These are phyloP conservation scores for Yarrowia deformans DNA, from an alignment of 805 yeast species.

Conservation along the genomic window DNA sequence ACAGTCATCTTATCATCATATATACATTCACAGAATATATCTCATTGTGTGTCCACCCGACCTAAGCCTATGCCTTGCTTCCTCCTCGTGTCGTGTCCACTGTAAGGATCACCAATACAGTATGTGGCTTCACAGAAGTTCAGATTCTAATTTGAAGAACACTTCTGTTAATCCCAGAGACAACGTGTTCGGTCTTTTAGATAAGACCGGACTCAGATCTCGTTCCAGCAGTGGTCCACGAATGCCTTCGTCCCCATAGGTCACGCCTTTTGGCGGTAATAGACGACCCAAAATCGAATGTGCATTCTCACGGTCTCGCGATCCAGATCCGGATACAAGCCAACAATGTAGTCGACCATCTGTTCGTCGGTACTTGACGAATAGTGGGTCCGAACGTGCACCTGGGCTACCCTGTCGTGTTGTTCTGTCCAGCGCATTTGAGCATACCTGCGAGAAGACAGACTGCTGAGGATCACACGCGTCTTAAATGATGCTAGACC, in stretches of 20 bases:
- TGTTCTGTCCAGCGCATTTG: constrained; percentile 38
- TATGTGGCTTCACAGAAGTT: neutral
- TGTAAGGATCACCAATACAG: neutral
- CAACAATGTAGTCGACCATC: constrained; percentile 33
- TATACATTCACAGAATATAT: constrained; percentile 23
- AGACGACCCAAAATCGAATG: constrained; percentile 26
- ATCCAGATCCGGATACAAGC: constrained; percentile 15
- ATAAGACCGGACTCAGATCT: neutral
- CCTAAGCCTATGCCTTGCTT: neutral
- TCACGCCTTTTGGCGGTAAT: constrained; percentile 6
- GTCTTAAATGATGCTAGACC: constrained; percentile 34
- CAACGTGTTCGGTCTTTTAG: neutral
- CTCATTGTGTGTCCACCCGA: neutral
- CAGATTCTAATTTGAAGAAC: neutral
- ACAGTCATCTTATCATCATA: neutral
- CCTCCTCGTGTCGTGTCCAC: neutral
- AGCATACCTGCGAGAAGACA: neutral
- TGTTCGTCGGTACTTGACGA: neutral
- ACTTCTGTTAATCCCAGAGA: neutral
- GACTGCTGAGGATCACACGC: constrained; percentile 2
- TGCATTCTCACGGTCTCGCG: constrained; percentile 33
- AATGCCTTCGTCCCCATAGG: neutral
- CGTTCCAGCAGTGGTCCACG: neutral
- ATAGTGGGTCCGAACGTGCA: constrained; percentile 13
- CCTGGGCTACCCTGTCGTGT: constrained; percentile 37